Percentiles rank a stretch among this genome's conserved stretches.
These are phyloP conservation scores for Syncephalis plumigaleata DNA, from an alignment of 371 early-diverging fungal species.

Conservation along the genomic window DNA sequence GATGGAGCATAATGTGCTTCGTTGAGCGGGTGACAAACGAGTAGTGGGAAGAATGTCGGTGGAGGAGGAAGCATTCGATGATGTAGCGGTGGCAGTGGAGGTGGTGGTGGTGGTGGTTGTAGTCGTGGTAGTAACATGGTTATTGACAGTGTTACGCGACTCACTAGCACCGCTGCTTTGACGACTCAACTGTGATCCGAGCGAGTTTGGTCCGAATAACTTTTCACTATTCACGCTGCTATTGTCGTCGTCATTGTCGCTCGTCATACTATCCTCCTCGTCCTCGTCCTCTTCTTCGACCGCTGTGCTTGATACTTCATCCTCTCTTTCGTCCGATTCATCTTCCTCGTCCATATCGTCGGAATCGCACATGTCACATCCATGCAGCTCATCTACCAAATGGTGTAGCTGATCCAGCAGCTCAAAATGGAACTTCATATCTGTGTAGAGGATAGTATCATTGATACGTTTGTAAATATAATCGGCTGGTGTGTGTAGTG, in stretches of 20 bases:
- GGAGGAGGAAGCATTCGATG: no score
- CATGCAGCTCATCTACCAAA: slow-evolving; percentile 14
- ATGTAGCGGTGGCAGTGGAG: no score
- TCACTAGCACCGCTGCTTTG: slow-evolving; percentile 1
- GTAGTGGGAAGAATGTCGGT: neutral
- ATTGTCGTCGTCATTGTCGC: neutral
- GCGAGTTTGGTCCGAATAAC: slow-evolving; percentile 2
- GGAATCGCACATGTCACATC: slow-evolving; percentile 1
- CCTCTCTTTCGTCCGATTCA: no score
- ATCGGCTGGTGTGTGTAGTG: slow-evolving; percentile 3
- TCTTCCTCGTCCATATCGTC: slow-evolving; percentile 6
- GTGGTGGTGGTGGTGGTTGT: neutral
- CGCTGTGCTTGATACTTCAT: no score
- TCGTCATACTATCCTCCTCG: neutral
- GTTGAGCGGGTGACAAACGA: neutral
- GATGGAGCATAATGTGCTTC: slow-evolving; percentile 29
- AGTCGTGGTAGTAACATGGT: no score
- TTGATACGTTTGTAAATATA: slow-evolving; percentile 16
- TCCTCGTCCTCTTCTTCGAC: no score
- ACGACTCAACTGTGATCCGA: slow-evolving; percentile 1
- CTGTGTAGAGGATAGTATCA: slow-evolving; percentile 59
- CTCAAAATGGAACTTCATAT: slow-evolving; percentile 78
- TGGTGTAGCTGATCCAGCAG: slow-evolving; percentile 44
- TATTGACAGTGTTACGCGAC: neutral
- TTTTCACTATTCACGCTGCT: neutral